Percentiles rank a stretch among this genome's conserved stretches.
Conservation (phyloP, 2,329 filamentous ascomycete species). For the Microcyclosporella mali region DNA sequence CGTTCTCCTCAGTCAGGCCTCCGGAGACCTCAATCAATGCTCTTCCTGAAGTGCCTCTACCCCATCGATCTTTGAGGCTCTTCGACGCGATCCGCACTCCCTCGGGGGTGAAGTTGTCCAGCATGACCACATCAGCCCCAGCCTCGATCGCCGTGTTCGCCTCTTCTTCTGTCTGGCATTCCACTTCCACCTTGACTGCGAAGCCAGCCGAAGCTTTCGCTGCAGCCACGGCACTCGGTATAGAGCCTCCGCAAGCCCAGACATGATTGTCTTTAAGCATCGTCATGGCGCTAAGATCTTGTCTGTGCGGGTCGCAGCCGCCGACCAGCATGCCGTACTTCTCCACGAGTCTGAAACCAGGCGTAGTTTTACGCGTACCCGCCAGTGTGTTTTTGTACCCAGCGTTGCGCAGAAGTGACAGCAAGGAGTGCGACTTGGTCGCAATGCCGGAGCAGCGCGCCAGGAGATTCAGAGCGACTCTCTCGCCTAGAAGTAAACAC, state of each 20-base stretch:
- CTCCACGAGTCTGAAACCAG: slow-evolving; percentile 89
- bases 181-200: slow-evolving; percentile 89
- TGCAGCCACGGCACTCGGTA: slow-evolving; percentile 75
- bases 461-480: slow-evolving; percentile 85
- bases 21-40: slow-evolving; percentile 86
- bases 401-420: slow-evolving; percentile 48
- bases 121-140: slow-evolving; percentile 92
- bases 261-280: slow-evolving; percentile 99
- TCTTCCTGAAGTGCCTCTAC: slow-evolving; percentile 51
- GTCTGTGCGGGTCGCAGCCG: slow-evolving; percentile 83
- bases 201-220: slow-evolving; percentile 83
- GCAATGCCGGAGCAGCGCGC: slow-evolving; percentile 89
- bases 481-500: slow-evolving; percentile 80
- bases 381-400: slow-evolving; percentile 83
- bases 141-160: slow-evolving; percentile 86
- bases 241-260: slow-evolving; percentile 76
- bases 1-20: slow-evolving; percentile 78
- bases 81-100: slow-evolving; percentile 69
- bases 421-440: slow-evolving; percentile 49
- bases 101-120: slow-evolving; percentile 86
- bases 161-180: slow-evolving; percentile 81
- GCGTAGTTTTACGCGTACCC: slow-evolving; percentile 93
- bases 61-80: slow-evolving; percentile 74
- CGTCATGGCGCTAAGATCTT: slow-evolving; percentile 84
- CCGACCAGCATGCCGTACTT: slow-evolving; percentile 98